Base-by-base conservation (phyloP, 352 stramenopile genomes). In the Phytophthora litchii region DNA sequence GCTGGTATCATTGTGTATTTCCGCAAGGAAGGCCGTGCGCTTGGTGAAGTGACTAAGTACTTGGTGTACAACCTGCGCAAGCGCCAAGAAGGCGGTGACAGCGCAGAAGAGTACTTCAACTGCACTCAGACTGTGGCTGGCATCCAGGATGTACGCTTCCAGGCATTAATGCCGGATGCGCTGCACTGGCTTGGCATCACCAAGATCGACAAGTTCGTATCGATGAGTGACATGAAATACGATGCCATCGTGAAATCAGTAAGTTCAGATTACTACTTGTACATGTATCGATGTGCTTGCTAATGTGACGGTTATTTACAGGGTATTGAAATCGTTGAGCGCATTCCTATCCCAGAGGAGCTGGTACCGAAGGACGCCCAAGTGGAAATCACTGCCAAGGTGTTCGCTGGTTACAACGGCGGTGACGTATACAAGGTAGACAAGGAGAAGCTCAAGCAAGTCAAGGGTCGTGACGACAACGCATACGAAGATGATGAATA, bases 211-310 rank as follows among this genome's bases (percentile, higher is more conserved):
- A 85, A 91, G 57, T 98, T 98, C 50, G 91, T 98, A 41, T 97
- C 91, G 44, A 99, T 99, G 97, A 98, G 88, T 63, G 97, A 99
- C 81, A 99, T 99, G 97, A 99, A 99, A 72, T 99, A 99, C 83
- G 94, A 99, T 64, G 97, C 97, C 34, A 99, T 99, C 66, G 92
- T 99, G 10, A 95, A 86, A 10, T 98, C 96, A 64, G 88, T 95
- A 78, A 38, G 80, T 69, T 13, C 14, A 13, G 2, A 31, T 48
- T 4, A 23, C 51, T 17, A 10, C 5, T 56, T 19, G 19, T 45
- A 49, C 10, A 20, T 14, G 45, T 50, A 16, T 36, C 9, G 11
- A 16, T 23, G 29, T 52, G 23, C 17, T 2, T 64, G 29, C 56
- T 60, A 31, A 74, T 27, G 31, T 44, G 21, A 17, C 4, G 1